These are phyloP conservation scores for Lodderomyces metapsilosis DNA, from an alignment of 1,139 yeast species.

Conservation along the genomic window DNA sequence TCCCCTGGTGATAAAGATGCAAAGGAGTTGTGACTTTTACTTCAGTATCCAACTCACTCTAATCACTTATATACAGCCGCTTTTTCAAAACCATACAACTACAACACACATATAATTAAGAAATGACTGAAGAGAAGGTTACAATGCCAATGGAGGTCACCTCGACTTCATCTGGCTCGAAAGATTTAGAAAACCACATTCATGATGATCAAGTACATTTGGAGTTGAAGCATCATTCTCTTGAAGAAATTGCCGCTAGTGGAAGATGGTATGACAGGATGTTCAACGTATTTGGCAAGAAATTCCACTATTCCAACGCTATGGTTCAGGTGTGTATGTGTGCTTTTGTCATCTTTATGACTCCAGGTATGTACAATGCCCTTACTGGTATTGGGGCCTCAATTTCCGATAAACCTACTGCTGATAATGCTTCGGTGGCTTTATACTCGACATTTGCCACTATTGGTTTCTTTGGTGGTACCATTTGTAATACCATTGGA, in stretches of 20 bases:
- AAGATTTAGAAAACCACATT: conserved; percentile 12
- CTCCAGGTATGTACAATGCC: conserved; percentile 62
- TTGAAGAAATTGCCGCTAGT: conserved; percentile 27
- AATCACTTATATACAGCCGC: no score
- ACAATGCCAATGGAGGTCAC: conserved; percentile 3
- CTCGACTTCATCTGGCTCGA: conserved; percentile 8
- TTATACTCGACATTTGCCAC: conserved; percentile 57
- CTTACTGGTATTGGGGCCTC: conserved; percentile 56
- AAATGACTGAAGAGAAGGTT: conserved; percentile 1
- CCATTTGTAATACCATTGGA: conserved; percentile 55
- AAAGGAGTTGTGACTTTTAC: no score
- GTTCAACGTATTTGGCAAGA: conserved; percentile 9
- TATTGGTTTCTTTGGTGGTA: conserved; percentile 60
- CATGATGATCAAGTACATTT: conserved; percentile 19
- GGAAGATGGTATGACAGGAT: conserved; percentile 45
- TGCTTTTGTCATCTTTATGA: conserved; percentile 47
- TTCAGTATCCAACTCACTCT: no score
- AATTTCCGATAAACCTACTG: conserved; percentile 35
- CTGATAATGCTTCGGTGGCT: conserved; percentile 55
- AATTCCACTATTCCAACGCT: conserved; percentile 36
- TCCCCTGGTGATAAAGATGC: background rate
- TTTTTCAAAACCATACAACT: background rate
- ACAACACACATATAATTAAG: background rate
- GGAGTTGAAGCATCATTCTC: conserved; percentile 27
- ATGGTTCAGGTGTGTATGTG: conserved; percentile 46